phyloP scores from a whole-genome alignment of 257 asterid species.

The Gentiana macrophylla region DNA sequence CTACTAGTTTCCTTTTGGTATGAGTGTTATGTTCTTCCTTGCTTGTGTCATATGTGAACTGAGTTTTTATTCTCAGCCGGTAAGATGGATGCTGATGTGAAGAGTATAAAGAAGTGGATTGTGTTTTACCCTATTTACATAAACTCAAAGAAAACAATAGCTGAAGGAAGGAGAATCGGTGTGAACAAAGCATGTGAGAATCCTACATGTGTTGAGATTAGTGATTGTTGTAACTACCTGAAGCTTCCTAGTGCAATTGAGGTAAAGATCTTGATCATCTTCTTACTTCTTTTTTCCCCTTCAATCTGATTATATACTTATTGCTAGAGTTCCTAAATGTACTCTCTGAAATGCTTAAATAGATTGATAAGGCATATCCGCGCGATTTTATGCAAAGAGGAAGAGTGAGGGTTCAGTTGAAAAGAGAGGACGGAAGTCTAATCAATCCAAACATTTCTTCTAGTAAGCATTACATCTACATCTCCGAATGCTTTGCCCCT shows the following conservation, averaged over 20 bases:
- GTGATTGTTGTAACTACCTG: conserved; percentile 75
- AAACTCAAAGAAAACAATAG: conserved; percentile 83
- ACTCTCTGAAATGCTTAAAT: neutral
- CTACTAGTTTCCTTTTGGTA: too few species aligned
- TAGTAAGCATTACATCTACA: conserved; percentile 31
- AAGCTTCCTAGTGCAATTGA: conserved; percentile 81
- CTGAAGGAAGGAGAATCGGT: conserved; percentile 87
- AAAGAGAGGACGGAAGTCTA: conserved; percentile 70
- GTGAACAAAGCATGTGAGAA: conserved; percentile 80
- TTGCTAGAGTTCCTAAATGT: neutral
- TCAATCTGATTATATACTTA: neutral
- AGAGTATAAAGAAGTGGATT: conserved; percentile 76
- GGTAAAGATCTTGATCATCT: conserved; percentile 24
- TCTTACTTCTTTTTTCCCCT: neutral
- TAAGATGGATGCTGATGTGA: conserved; percentile 62
- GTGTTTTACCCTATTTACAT: conserved; percentile 78
- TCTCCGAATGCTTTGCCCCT: too few species aligned
- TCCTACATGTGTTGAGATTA: conserved; percentile 73
- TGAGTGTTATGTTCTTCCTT: too few species aligned
- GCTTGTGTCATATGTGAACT: too few species aligned
- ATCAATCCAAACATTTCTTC: conserved; percentile 67
- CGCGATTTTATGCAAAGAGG: conserved; percentile 98
- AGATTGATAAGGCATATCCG: conserved; percentile 93
- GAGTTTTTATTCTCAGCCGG: neutral
- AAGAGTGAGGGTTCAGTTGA: conserved; percentile 80